Evolutionary conservation across 768 basidiomycete genomes (phyloP), one percentile per base, ranked within the genome.

Genomic region (Infundibulicybe gibba): DNA sequence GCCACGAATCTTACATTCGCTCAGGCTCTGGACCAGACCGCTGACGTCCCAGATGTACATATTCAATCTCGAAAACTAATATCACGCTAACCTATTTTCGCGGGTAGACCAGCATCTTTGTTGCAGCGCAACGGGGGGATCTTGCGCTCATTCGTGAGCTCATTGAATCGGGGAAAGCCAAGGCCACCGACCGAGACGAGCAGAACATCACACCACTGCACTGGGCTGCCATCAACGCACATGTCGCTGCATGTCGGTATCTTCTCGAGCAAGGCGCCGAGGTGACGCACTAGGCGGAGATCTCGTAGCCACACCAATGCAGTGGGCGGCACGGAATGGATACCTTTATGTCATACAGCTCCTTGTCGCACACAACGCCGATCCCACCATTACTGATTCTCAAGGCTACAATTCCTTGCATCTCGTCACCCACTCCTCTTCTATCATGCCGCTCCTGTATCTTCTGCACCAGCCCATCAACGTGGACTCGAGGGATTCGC

Each of bases 181-280:
- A 67, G 5, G 87, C 84, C 15, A 83, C 83, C 12, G 90, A 91
- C 65, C 74, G 87, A 41, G 95, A 98, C 66, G 76, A 79, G 21
- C 88, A 95, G 63, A 93, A 94, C 56, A 90, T 97, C 51, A 95
- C 94, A 0, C 87, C 97, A 1, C 79, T 99, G 1, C 97, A 99
- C 61, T 99, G 97, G 97, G 94, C 97, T 6, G 87, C 94, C 1
- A 97, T 98, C 61, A 97, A 97, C 57, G 94, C 93, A 3, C 93
- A 97, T 60, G 72, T 95, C n/a, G 75, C 83, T 1, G 85, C 88
- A 19, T 97, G 93, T 65, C 80, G 87, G 31, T 89, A 85, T 54
- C 74, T 99, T 14, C 72, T 99, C 32, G 90, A 94, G 53, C 84
- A 91, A 56, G 95, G 94, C 16, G 95, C 95, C 0, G 91, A 95